Evolutionary conservation across 1,284 basidiomycete genomes (phyloP).

Genomic region (Fomitopsis palustris): DNA sequence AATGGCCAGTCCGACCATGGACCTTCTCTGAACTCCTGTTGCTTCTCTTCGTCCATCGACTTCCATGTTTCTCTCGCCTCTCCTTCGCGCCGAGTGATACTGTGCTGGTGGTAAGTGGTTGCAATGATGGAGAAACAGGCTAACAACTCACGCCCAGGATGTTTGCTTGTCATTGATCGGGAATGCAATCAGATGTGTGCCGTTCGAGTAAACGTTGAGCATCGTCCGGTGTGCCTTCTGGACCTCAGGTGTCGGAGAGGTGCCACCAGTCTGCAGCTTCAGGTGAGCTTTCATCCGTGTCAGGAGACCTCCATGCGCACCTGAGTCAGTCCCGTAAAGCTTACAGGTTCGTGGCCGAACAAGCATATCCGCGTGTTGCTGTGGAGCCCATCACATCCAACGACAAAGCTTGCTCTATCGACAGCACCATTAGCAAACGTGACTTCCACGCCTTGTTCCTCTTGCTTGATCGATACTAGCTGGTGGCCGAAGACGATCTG

Average conservation of each 20-base stretch:
- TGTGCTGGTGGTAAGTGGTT: slow-evolving; percentile 9
- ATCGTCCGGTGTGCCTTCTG: slow-evolving; percentile 18
- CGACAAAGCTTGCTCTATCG: slow-evolving; percentile 37
- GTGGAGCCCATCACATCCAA: slow-evolving; percentile 47
- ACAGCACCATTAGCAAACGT: slow-evolving; percentile 34
- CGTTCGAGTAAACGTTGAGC: slow-evolving; percentile 36
- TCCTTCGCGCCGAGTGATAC: slow-evolving; percentile 34
- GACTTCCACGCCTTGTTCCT: slow-evolving; percentile 31
- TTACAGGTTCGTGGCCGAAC: slow-evolving; percentile 36
- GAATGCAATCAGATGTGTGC: slow-evolving; percentile 37
- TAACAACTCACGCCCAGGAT: slow-evolving; percentile 39
- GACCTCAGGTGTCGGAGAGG: slow-evolving; percentile 28
- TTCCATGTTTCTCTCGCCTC: slow-evolving; percentile 44
- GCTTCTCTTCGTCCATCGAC: slow-evolving; percentile 30
- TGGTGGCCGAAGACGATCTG: slow-evolving; percentile 35
- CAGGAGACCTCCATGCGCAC: slow-evolving; percentile 17
- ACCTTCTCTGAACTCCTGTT: slow-evolving; percentile 30
- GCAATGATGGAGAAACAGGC: too few species aligned
- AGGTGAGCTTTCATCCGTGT: background rate
- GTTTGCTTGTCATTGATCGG: slow-evolving; percentile 29
- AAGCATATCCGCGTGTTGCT: slow-evolving; percentile 36
- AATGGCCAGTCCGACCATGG: slow-evolving; percentile 32
- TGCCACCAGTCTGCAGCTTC: slow-evolving; percentile 30
- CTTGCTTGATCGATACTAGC: slow-evolving; percentile 34
- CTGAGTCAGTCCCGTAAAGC: slow-evolving; percentile 40